Evolutionary conservation across 176 grass and related monocot species (phyloP), one percentile per base, ranked within the genome.

Genomic region (Typha latifolia): DNA sequence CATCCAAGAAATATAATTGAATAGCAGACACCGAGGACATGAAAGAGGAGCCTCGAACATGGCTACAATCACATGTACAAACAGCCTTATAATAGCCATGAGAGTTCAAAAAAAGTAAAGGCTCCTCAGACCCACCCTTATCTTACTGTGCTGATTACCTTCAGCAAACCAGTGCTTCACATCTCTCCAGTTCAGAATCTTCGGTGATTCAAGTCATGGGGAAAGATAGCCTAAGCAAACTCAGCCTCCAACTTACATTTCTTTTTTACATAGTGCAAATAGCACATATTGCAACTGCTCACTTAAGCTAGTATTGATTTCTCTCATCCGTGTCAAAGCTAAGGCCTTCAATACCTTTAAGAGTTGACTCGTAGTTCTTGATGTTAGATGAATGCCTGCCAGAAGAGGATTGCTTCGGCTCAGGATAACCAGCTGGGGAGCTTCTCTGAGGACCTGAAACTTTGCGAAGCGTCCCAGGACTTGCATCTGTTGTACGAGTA

Each of bases 341-440:
- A 79, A 96, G 88, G 74, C 79, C 79, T 81, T 96, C 88, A 32
- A 96, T 80, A 49, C 92, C 92, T 81, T 89, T 91, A 34, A 91
- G 82, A 49, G 85, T 66, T 53, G 88, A 81, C 75, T 96, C 92
- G 1, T 89, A 96, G 73, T 84, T 86, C 84, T 80, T 96, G 32
- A 72, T 19, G 72, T 80, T 86, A 13, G 84, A 80, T 77, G 82
- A 61, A 55, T 85, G 82, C 57, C 80, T 74, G 7, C 77, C 88
- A 69, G 92, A 88, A 61, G 88, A 82, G 21, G 86, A 82, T 9
- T 64, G 80, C 72, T 78, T 89, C 12, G 79, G 75, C 57, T 88
- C 85, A 20, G 76, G 69, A 51, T 79, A 77, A 61, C 73, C 69
- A n/a, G 82, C 65, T 37, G 88, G 87, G 12, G 92, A 79, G 71